Base-by-base conservation (phyloP, 257 asterid species). In the Leptodermis oblonga region DNA sequence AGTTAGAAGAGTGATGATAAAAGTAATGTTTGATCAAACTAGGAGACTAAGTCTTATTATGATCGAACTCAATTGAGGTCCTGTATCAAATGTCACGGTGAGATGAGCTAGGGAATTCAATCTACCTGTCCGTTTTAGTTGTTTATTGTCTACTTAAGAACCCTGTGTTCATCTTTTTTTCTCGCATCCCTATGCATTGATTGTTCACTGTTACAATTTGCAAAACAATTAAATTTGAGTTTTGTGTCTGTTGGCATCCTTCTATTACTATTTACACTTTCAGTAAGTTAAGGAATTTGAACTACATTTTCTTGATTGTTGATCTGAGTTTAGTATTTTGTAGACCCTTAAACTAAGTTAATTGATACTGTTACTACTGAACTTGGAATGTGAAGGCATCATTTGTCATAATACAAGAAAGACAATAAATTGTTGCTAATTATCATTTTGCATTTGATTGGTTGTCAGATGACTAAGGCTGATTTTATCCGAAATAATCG, bases 401-500 rank as follows among this genome's bases (percentile, higher is more conserved):
- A n/a, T 34, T 36, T 5, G 20, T 31, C 12, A 7, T 36, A 12
- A 62, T 22, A 37, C 34, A n/a, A 62, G 26, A 22, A 36, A 22
- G 49, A 34, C 0, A 10, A 41, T 34, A 20, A 31, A 0, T 69
- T 43, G 51, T 62, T 70, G 78, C 72, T 80, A 80, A 81, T 79
- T 77, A 54, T 62, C 65, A 33, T 71, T 80, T 59, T 78, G 45
- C 55, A 67, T 79, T 82, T 80, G 67, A 68, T 84, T 81, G 76
- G 69, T 69, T 71, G 14, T 79, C 68, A 93, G 99, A 94, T 94
- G 99, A 79, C 87, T 66, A 94, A 94, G 86, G 95, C 92, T 80
- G 99, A 91, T 82, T 94, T 94, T 83, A 84, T 94, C 80, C 90
- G 97, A 80, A 94, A 94, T 84, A 94, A 94, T 77, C 96, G 99